Evolutionary conservation across 495 filamentous ascomycete species (phyloP).

Genomic region (Cladorrhinum samala): DNA sequence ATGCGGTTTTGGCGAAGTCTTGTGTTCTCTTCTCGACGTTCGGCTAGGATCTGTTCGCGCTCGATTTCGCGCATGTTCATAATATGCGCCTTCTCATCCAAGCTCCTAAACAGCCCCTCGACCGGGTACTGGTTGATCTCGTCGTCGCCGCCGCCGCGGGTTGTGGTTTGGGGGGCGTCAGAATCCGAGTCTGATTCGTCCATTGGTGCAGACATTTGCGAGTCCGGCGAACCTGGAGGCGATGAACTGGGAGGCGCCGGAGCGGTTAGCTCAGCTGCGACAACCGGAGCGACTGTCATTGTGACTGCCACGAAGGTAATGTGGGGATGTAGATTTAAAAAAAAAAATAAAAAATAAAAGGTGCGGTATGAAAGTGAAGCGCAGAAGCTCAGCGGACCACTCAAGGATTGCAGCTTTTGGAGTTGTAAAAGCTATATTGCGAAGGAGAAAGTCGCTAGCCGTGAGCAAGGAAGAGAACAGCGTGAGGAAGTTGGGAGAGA

Average conservation of each 20-base stretch:
- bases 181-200: constrained; percentile 79
- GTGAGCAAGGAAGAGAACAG: not conserved
- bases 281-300: constrained; percentile 4
- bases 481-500: not conserved
- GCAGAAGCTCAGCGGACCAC: not conserved
- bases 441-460: not conserved
- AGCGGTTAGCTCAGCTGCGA: constrained; percentile 1
- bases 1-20: constrained; percentile 74
- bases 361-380: not conserved
- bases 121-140: constrained; percentile 76
- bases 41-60: constrained; percentile 82
- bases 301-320: too few relatives aligned
- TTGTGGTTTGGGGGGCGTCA: constrained; percentile 45
- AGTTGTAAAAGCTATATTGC: not conserved
- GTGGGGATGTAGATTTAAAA: not conserved
- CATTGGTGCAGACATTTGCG: constrained; percentile 79
- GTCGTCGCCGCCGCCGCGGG: constrained; percentile 52
- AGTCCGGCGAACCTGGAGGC: constrained; percentile 59
- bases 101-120: constrained; percentile 77
- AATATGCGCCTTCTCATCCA: constrained; percentile 74
- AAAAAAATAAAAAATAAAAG: too few relatives aligned
- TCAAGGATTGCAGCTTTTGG: too few relatives aligned
- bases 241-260: constrained; percentile 46
- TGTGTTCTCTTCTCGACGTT: constrained; percentile 75
- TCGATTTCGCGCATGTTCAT: constrained; percentile 83